A percentile compares a stretch with the other conserved stretches of the same genome.
Conservation (phyloP, 768 basidiomycete species). For the Amanita exitialis region DNA sequence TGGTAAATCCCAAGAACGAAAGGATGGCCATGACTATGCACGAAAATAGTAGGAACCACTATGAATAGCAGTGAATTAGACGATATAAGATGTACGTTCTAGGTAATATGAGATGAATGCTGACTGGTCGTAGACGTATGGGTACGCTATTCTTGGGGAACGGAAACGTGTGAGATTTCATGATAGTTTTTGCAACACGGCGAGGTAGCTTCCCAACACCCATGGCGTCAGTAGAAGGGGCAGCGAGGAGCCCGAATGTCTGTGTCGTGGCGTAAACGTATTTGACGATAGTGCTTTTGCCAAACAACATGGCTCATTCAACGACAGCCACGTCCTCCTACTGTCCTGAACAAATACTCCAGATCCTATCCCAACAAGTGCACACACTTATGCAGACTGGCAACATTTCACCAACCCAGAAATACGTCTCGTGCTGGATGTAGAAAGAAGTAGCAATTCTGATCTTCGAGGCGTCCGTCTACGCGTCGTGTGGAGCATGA, state of each 20-base stretch:
- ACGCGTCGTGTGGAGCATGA: slow-evolving; percentile 55
- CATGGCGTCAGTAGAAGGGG: slow-evolving; percentile 9
- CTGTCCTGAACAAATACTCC: slow-evolving; percentile 54
- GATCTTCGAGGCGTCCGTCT: slow-evolving; percentile 56
- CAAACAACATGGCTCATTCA: slow-evolving; percentile 31
- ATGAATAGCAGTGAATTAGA: not conserved
- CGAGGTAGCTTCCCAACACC: slow-evolving; percentile 26
- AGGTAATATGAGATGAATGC: slow-evolving; percentile 6
- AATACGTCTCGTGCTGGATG: slow-evolving; percentile 54
- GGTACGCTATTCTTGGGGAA: slow-evolving; percentile 57
- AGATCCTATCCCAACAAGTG: slow-evolving; percentile 42
- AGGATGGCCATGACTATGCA: slow-evolving; percentile 56
- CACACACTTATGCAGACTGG: slow-evolving; percentile 32
- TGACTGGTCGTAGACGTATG: slow-evolving; percentile 62
- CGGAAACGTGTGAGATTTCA: slow-evolving; percentile 59
- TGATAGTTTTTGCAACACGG: slow-evolving; percentile 44
- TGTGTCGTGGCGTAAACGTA: slow-evolving; percentile 7
- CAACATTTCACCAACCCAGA: slow-evolving; percentile 69
- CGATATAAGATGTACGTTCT: not conserved
- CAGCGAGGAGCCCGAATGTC: slow-evolving; percentile 22
- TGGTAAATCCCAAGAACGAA: slow-evolving; percentile 71
- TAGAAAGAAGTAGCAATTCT: slow-evolving; percentile 35
- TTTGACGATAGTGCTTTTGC: not conserved
- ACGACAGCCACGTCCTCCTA: slow-evolving; percentile 53
- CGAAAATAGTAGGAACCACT: slow-evolving; percentile 83